phyloP scores from a whole-genome alignment of 192 early-diverging fungal species.

The Rhizophagus prolifer region DNA sequence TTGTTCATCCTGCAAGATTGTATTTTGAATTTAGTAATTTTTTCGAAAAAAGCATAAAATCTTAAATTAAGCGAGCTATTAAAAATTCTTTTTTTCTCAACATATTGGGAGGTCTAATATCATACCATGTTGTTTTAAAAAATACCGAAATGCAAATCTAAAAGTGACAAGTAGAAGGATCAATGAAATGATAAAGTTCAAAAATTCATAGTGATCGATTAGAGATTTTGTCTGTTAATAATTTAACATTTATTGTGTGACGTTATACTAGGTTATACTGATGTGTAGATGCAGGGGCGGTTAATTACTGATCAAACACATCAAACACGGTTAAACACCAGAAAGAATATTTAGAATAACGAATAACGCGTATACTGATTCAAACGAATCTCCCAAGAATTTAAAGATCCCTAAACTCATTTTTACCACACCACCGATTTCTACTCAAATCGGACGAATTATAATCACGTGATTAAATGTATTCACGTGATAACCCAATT shows the following conservation, averaged over 20 bases:
- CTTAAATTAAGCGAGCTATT: not conserved
- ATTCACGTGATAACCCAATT: too few relatives aligned
- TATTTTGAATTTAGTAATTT: not conserved
- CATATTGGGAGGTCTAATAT: not conserved
- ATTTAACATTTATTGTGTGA: not conserved
- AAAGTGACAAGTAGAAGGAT: not conserved
- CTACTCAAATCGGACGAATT: too few relatives aligned
- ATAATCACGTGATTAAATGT: too few relatives aligned
- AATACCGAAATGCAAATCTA: not conserved
- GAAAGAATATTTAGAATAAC: too few relatives aligned
- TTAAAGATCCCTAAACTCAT: too few relatives aligned
- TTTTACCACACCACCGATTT: too few relatives aligned
- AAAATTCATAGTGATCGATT: not conserved
- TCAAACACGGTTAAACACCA: too few relatives aligned
- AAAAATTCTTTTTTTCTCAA: not conserved
- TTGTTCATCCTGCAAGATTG: constrained; percentile 68
- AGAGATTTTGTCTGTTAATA: not conserved
- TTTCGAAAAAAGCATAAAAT: not conserved
- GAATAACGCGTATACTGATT: too few relatives aligned
- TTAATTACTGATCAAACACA: too few relatives aligned
- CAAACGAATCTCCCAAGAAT: too few relatives aligned
- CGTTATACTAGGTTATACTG: not conserved
- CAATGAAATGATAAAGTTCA: not conserved
- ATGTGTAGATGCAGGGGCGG: not conserved
- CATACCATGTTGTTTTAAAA: not conserved